Evolutionary conservation across 2,329 filamentous ascomycete species (phyloP).

Genomic region (Calonectria hongkongensis): DNA sequence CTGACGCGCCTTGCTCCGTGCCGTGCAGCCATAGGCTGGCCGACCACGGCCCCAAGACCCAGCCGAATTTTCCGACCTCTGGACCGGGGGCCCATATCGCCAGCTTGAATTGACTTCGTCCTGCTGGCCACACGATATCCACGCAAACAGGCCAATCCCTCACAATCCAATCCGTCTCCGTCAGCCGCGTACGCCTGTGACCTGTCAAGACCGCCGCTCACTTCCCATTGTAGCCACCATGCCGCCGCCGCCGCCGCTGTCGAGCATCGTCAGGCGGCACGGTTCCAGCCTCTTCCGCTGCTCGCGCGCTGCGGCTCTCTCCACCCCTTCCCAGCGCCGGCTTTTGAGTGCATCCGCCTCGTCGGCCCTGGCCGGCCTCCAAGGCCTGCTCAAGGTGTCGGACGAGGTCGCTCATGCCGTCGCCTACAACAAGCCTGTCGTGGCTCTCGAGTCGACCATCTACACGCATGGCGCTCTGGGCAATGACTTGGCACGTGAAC

Average conservation of each 20-base stretch:
- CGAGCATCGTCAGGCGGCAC: slow-evolving; percentile 46
- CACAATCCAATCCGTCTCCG: slow-evolving; percentile 21
- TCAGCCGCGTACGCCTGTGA: slow-evolving; percentile 25
- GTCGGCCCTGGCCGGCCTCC: slow-evolving; percentile 55
- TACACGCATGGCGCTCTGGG: slow-evolving; percentile 95
- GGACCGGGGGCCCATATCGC: slow-evolving; percentile 9
- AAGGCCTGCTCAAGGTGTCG: slow-evolving; percentile 79
- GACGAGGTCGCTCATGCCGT: slow-evolving; percentile 90
- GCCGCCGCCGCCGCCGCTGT: slow-evolving; percentile 44
- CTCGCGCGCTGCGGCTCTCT: slow-evolving; percentile 44
- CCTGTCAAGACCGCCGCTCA: slow-evolving; percentile 5
- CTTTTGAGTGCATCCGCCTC: slow-evolving; percentile 48
- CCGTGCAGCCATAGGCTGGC: slow-evolving; percentile 12
- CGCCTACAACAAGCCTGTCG: slow-evolving; percentile 84
- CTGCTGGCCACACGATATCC: slow-evolving; percentile 30
- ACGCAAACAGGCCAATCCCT: slow-evolving; percentile 34
- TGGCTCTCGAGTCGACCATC: slow-evolving; percentile 96
- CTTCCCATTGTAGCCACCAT: slow-evolving; percentile 37
- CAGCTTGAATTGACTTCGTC: slow-evolving; percentile 22
- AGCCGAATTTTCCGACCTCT: slow-evolving; percentile 22
- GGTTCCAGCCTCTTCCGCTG: slow-evolving; percentile 46
- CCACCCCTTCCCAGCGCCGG: slow-evolving; percentile 45
- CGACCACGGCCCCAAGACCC: slow-evolving; percentile 18
- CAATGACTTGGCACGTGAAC: slow-evolving; percentile 82
- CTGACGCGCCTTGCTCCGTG: slow-evolving; percentile 6